These are phyloP conservation scores for Boletus pseudo-olivaceus DNA, from an alignment of 768 basidiomycete genomes.

Conservation along the genomic window DNA sequence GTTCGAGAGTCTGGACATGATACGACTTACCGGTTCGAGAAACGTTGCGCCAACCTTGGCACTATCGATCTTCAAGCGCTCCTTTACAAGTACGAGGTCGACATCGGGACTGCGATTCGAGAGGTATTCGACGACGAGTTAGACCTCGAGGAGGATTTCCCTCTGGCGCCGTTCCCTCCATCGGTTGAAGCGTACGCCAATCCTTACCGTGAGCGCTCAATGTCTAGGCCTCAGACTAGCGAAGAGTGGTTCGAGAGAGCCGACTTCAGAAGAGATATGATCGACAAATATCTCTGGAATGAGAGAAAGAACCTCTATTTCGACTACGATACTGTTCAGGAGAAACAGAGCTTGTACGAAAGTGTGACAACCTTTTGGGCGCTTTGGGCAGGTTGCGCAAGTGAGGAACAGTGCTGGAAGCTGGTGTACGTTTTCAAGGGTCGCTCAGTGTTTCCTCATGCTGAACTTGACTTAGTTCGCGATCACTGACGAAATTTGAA, in stretches of 20 bases:
- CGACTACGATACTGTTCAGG: constrained; percentile 91
- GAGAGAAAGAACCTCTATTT: constrained; percentile 92
- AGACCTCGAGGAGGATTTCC: constrained; percentile 89
- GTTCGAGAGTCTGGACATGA: constrained; percentile 97
- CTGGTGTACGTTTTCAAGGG: constrained; percentile 66
- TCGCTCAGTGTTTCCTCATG: neutral
- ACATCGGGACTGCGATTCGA: constrained; percentile 96
- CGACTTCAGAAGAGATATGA: constrained; percentile 74
- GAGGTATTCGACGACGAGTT: constrained; percentile 93
- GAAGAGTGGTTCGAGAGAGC: constrained; percentile 94
- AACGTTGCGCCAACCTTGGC: constrained; percentile 93
- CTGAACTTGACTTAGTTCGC: constrained; percentile 48
- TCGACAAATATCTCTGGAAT: constrained; percentile 96
- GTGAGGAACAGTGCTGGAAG: constrained; percentile 91
- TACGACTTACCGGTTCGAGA: constrained; percentile 96
- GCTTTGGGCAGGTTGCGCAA: constrained; percentile 96
- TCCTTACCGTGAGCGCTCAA: constrained; percentile 57
- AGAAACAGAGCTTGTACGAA: constrained; percentile 92
- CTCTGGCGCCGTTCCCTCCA: constrained; percentile 88
- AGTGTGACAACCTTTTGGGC: constrained; percentile 97
- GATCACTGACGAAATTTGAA: constrained; percentile 93
- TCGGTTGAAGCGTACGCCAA: constrained; percentile 66
- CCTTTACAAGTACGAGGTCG: constrained; percentile 97
- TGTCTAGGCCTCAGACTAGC: constrained; percentile 60
- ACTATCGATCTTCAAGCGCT: constrained; percentile 95